Evolutionary conservation across 805 yeast species (phyloP).

Genomic region (Ogataea minuta): DNA sequence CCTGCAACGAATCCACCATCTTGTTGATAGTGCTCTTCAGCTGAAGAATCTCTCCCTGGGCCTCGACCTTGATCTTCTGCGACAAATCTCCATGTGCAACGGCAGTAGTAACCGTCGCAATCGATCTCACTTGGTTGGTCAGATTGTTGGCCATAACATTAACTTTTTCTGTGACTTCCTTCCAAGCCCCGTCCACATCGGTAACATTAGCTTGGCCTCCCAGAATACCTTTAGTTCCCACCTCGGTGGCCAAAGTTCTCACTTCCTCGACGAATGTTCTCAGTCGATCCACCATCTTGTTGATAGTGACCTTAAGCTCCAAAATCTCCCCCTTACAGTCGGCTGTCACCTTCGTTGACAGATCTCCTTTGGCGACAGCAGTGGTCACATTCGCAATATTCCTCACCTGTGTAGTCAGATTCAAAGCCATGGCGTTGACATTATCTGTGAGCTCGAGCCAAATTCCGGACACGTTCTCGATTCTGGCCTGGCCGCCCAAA

Average conservation of each 20-base stretch:
- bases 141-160: slow-evolving; percentile 85
- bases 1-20: slow-evolving; percentile 89
- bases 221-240: slow-evolving; percentile 77
- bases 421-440: slow-evolving; percentile 86
- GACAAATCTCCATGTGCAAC: slow-evolving; percentile 88
- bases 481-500: slow-evolving; percentile 83
- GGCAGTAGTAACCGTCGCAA: slow-evolving; percentile 88
- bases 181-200: slow-evolving; percentile 88
- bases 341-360: slow-evolving; percentile 81
- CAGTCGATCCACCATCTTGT: slow-evolving; percentile 84
- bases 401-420: slow-evolving; percentile 83
- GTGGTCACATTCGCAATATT: slow-evolving; percentile 86
- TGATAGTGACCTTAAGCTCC: slow-evolving; percentile 78
- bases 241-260: slow-evolving; percentile 84
- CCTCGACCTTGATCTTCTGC: slow-evolving; percentile 83
- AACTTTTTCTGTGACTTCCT: slow-evolving; percentile 83
- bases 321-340: slow-evolving; percentile 78
- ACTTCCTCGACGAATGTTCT: slow-evolving; percentile 82
- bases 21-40: slow-evolving; percentile 83
- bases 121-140: slow-evolving; percentile 84
- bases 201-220: slow-evolving; percentile 89
- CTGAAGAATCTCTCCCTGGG: slow-evolving; percentile 87
- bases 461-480: slow-evolving; percentile 77
- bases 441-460: slow-evolving; percentile 88
- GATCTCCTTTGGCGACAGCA: slow-evolving; percentile 82